A percentile compares a stretch with the other conserved stretches of the same genome.
phyloP scores from a whole-genome alignment of 1,139 yeast species.

The Zygoascus meyerae region DNA sequence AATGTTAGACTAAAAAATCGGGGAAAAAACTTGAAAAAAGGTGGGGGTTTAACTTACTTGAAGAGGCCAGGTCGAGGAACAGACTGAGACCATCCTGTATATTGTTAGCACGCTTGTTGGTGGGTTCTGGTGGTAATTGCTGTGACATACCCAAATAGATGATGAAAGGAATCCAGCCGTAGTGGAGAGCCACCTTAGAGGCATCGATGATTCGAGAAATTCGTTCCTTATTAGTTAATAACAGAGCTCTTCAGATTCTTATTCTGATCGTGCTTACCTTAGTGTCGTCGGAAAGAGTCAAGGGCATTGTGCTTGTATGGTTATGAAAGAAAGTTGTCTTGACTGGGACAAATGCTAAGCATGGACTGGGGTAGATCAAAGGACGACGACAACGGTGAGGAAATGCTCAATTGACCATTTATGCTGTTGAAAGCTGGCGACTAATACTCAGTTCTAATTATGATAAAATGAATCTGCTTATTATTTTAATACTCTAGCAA shows the following conservation, averaged over 20 bases:
- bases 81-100: slow-evolving; percentile 68
- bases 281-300: slow-evolving; percentile 11
- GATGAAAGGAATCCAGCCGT: slow-evolving; percentile 95
- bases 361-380: too few relatives aligned
- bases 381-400: too few relatives aligned
- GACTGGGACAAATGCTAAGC: not conserved
- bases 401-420: too few relatives aligned
- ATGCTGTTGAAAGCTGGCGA: too few relatives aligned
- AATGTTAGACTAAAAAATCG: slow-evolving; percentile 9
- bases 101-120: slow-evolving; percentile 8
- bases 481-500: too few relatives aligned
- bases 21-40: not conserved
- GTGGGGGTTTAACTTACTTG: slow-evolving; percentile 43
- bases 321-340: not conserved
- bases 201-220: slow-evolving; percentile 73
- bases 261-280: slow-evolving; percentile 1
- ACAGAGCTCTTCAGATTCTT: not conserved
- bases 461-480: too few relatives aligned
- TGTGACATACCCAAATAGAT: slow-evolving; percentile 58
- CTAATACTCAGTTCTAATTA: too few relatives aligned
- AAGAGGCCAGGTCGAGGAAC: slow-evolving; percentile 80
- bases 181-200: slow-evolving; percentile 84
- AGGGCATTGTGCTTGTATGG: slow-evolving; percentile 2
- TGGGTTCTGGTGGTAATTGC: not conserved
- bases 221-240: slow-evolving; percentile 52